These are phyloP conservation scores for Rhodotorula sp. DNA, from an alignment of 1,284 basidiomycete species.

Conservation along the genomic window DNA sequence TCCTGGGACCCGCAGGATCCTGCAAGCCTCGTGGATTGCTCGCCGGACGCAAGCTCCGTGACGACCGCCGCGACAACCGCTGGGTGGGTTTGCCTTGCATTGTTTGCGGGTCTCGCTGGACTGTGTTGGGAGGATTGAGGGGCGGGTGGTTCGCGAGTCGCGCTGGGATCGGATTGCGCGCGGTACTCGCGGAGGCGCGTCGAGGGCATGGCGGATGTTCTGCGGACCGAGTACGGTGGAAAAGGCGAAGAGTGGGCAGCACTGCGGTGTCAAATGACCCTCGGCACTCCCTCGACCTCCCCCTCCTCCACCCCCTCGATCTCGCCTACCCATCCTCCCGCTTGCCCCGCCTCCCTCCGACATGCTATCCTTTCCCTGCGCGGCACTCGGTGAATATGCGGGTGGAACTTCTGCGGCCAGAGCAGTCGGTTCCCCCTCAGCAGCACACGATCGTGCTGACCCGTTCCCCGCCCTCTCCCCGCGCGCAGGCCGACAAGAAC, in stretches of 20 bases:
- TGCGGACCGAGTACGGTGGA: too few relatives aligned
- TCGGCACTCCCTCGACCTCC: not conserved
- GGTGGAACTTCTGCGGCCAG: not conserved
- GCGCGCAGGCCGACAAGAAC: slow-evolving; percentile 82
- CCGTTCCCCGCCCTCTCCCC: not conserved
- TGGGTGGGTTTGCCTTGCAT: slow-evolving; percentile 62
- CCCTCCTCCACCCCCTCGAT: not conserved
- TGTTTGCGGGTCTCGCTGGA: slow-evolving; percentile 3
- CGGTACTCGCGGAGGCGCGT: too few relatives aligned
- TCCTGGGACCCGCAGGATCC: not conserved
- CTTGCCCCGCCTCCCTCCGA: not conserved
- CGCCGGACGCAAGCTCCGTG: slow-evolving; percentile 98
- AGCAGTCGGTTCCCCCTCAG: not conserved
- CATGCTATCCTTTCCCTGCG: not conserved
- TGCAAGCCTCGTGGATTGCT: slow-evolving; percentile 92
- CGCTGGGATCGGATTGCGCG: too few relatives aligned
- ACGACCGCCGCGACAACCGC: slow-evolving; percentile 90
- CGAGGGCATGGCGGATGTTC: too few relatives aligned
- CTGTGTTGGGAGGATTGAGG: not conserved
- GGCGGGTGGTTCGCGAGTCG: too few relatives aligned
- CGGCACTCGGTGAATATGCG: too few relatives aligned
- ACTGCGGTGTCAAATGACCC: too few relatives aligned
- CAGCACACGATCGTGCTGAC: not conserved
- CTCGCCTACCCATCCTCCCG: not conserved
- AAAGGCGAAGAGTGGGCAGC: too few relatives aligned